A percentile compares a stretch with the other conserved stretches of the same genome.
These are phyloP conservation scores for Gracilaria gracilis DNA, from an alignment of 23 red algal genomes.

Conservation along the genomic window DNA sequence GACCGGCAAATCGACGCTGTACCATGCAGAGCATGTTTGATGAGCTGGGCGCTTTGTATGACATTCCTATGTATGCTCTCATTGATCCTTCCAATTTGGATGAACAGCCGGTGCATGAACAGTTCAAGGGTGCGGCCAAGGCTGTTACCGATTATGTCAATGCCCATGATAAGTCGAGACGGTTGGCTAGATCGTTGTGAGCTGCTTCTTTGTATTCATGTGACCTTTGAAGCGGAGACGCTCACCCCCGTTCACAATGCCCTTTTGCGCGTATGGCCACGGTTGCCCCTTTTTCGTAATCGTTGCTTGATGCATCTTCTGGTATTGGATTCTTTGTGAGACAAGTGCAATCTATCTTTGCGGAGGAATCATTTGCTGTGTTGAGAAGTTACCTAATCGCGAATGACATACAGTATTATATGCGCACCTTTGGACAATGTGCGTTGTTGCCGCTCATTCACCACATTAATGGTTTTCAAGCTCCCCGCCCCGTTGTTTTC, in stretches of 20 bases:
- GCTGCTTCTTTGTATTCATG: background rate
- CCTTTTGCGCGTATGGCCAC: background rate
- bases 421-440: background rate
- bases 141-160: slow-evolving; percentile 67
- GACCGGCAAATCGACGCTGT: slow-evolving; percentile 50
- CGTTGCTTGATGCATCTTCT: background rate
- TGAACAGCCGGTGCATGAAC: slow-evolving; percentile 31
- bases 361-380: background rate
- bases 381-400: background rate
- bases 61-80: slow-evolving; percentile 85
- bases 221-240: background rate
- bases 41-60: slow-evolving; percentile 82
- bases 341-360: too few species aligned
- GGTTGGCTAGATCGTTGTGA: background rate
- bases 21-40: slow-evolving; percentile 81
- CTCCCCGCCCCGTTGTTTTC: background rate
- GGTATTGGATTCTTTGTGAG: background rate
- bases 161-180: slow-evolving; percentile 37
- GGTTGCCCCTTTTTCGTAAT: background rate
- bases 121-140: slow-evolving; percentile 73
- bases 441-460: background rate
- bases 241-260: background rate
- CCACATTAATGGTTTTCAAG: background rate
- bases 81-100: slow-evolving; percentile 73
- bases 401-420: background rate